Base-by-base conservation (phyloP, 2,329 filamentous ascomycete genomes). In the Xylariaceae sp. region DNA sequence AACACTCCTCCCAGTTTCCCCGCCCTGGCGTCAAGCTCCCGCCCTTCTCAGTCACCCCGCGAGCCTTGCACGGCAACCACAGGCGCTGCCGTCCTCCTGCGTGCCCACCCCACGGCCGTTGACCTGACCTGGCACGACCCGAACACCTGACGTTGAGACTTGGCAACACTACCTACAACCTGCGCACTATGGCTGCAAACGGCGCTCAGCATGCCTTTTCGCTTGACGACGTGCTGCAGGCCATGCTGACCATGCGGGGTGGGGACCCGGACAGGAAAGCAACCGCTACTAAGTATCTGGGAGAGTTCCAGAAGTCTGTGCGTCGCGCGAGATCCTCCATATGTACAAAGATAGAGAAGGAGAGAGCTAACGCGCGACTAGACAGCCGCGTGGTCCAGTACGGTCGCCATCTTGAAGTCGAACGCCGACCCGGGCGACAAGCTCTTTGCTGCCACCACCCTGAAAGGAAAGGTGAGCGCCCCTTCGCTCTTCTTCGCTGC, bases 251-350 rank as follows among this genome's bases (percentile, higher is more conserved):
- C 56, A 96, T 99, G 91, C 86, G 90, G 67, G 88, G 86, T 71
- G 87, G 84, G 59, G 84, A 92, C 66, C 82, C 87, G 64, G 80
- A 86, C 58, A 83, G 88, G 66, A 97, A 97, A 76, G 86, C 87
- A 68, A 87, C 90, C 70, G 91, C 90, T 52, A 91, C 96, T 67
- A 85, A 92, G 67, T 99, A 86, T 68, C 78, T 99, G 53, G 89
- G 95, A 72, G 85, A 83, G 62, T 99, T 97, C 72, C 94, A 99
- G 80, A 99, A 99, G 82, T 97, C 94, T 70, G 92, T 96, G 71
- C 60, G 86, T 81, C 45, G 31, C 46, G 15, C 33, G 12, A 36
- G 4, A 12, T 14, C 33, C 33, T 36, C 33, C 33, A 36, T 36
- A 14, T 4, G 5, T 15, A 36, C 9, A 14, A 9, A 36, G 12